phyloP scores from a whole-genome alignment of 106 monocot genomes.

The Acanthochlamys bracteata region DNA sequence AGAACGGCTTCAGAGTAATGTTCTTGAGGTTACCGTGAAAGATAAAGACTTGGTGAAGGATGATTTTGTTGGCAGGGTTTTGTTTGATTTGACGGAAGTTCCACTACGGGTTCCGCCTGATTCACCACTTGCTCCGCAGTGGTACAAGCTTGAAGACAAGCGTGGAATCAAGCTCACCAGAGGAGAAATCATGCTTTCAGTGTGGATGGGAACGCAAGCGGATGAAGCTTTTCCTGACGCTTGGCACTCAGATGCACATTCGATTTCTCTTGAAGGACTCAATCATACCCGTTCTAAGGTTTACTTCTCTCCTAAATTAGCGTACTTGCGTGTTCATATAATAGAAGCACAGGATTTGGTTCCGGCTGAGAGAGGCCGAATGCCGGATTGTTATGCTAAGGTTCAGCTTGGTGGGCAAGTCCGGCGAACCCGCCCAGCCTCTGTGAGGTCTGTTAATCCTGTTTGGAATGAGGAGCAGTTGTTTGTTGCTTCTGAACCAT shows the following conservation, averaged over 20 bases:
- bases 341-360: constrained; percentile 82
- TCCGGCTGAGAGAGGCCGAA: constrained; percentile 28
- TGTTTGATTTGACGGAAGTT: constrained; percentile 53
- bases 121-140: constrained; percentile 75
- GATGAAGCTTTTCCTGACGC: constrained; percentile 87
- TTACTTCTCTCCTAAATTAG: constrained; percentile 88
- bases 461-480: constrained; percentile 77
- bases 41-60: constrained; percentile 71
- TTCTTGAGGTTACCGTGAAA: constrained; percentile 61
- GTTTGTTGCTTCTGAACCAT: constrained; percentile 82
- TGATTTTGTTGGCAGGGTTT: constrained; percentile 56
- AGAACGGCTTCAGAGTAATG: constrained; percentile 49
- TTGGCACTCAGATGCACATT: constrained; percentile 77
- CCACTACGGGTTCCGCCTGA: constrained; percentile 78
- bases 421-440: constrained; percentile 37
- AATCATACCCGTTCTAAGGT: constrained; percentile 69
- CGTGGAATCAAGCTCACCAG: constrained; percentile 33
- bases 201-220: constrained; percentile 93
- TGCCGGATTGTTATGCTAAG: constrained; percentile 28
- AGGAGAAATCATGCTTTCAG: constrained; percentile 83
- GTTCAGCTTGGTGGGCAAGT: constrained; percentile 67
- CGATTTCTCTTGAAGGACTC: constrained; percentile 23
- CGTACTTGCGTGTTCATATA: constrained; percentile 61
- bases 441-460: constrained; percentile 34
- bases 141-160: constrained; percentile 72